Evolutionary conservation across 176 grass and related monocot genomes (phyloP).

Genomic region (Aegilops tauschii): DNA sequence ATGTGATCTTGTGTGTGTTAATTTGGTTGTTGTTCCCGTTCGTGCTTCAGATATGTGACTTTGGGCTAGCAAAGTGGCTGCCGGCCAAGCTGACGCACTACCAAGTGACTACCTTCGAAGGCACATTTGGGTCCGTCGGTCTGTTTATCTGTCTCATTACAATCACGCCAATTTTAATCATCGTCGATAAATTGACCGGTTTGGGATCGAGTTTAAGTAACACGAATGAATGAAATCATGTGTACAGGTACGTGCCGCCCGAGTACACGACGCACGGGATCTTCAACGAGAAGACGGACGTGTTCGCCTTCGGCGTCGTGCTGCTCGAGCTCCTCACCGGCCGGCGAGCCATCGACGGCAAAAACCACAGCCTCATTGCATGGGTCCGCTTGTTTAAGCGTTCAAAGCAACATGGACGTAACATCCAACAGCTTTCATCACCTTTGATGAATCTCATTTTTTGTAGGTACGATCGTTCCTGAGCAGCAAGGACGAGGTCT

Average conservation of each 20-base stretch:
- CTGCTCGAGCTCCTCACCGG: slow-evolving; percentile 73
- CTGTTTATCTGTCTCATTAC: not conserved
- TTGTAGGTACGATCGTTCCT: slow-evolving; percentile 53
- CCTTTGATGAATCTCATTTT: too few species aligned
- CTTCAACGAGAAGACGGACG: slow-evolving; percentile 83
- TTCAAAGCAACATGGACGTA: too few species aligned
- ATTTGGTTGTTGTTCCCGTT: not conserved
- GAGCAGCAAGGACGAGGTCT: slow-evolving; percentile 9
- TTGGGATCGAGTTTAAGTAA: too few species aligned
- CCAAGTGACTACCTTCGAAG: slow-evolving; percentile 65
- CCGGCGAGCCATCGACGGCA: slow-evolving; percentile 50
- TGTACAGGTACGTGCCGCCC: slow-evolving; percentile 60
- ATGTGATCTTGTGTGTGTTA: too few species aligned
- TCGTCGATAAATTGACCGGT: not conserved
- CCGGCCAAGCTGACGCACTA: slow-evolving; percentile 64
- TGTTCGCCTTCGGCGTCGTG: slow-evolving; percentile 70
- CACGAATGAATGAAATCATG: too few species aligned
- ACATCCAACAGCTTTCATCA: too few species aligned
- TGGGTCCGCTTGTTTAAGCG: slow-evolving; percentile 27
- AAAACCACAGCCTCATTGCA: slow-evolving; percentile 55
- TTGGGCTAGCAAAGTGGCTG: slow-evolving; percentile 80
- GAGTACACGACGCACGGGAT: slow-evolving; percentile 86
- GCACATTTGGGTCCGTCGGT: slow-evolving; percentile 66
- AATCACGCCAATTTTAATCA: not conserved
- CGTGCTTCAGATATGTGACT: slow-evolving; percentile 72